Base-by-base conservation (phyloP, 805 yeast genomes). In the Teunomyces barrocoloradensis region DNA sequence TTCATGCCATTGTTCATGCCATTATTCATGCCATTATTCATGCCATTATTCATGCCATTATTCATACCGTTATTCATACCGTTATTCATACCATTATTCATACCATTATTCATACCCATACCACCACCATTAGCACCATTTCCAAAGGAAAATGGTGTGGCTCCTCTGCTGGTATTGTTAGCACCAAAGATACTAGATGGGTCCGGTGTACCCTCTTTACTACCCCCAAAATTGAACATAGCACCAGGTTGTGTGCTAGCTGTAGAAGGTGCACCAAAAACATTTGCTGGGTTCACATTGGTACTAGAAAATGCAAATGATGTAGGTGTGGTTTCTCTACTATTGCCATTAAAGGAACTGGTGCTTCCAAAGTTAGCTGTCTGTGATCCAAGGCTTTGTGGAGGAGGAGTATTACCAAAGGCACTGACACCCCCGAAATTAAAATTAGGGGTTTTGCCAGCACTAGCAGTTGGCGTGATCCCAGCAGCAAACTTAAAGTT, bases 181-280 rank as follows among this genome's bases (percentile, higher is more conserved):
- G 49, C 56, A 9, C 67, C 69, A 48, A 68, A 68, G 11, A 66
- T 60, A 43, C 54, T 47, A 1, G 72, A 61, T 1, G 72, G 71
- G 45, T 65, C 69, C 4, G 69, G 69, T 1, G 66, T 56, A 1
- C 63, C 54, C 37, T 63, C 65, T 33, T 55, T 58, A 35, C 58
- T 55, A 6, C 43, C 43, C 3, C 43, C 43, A 15, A 44, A 44
- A 13, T 28, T 23, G 23, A 38, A 38, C 21, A 36, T 23, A 12
- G 27, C 35, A n/a, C 43, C 39, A 3, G 39, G 7, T 35, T 32
- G 30, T 13, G 34, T 33, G 33, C 10, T 35, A 27, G 41, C 29
- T 21, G 44, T 12, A 15, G 45, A 29, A 23, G 47, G 18, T 5
- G 21, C 21, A 23, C 51, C 51, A 32, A 48, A 48, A 4, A 48